Evolutionary conservation across 2,329 filamentous ascomycete species (phyloP).

Genomic region (Nemania bipapillata): DNA sequence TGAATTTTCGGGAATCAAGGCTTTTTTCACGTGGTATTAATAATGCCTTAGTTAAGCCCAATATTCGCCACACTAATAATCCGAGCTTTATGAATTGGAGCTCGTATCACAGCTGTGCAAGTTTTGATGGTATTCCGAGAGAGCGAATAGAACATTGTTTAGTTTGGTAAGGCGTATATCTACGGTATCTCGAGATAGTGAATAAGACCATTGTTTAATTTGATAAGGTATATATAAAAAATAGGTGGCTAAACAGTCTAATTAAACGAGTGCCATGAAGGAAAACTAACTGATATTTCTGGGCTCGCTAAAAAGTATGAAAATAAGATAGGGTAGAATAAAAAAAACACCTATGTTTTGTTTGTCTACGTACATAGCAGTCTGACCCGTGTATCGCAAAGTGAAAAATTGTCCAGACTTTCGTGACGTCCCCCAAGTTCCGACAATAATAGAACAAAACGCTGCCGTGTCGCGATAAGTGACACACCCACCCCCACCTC

Average conservation of each 20-base stretch:
- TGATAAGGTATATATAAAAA: neutral
- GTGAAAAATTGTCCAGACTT: neutral
- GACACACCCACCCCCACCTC: neutral
- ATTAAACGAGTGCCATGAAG: neutral
- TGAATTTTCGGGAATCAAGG: slow-evolving; percentile 6
- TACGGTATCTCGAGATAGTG: neutral
- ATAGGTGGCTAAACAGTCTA: neutral
- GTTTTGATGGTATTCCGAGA: neutral
- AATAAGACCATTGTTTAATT: neutral
- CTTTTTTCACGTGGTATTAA: slow-evolving; percentile 7
- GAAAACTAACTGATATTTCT: neutral
- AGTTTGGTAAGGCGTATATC: neutral
- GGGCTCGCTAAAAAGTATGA: no score
- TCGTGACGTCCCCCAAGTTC: neutral
- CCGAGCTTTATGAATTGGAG: neutral
- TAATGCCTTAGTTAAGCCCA: no score
- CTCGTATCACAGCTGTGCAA: neutral
- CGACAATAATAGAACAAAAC: neutral
- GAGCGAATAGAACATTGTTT: neutral
- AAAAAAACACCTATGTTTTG: neutral
- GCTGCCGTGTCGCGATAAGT: neutral
- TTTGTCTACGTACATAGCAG: neutral
- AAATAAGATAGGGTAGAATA: no score
- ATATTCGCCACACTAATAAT: neutral
- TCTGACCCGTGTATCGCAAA: neutral